Percentiles rank a stretch among this genome's conserved stretches.
Evolutionary conservation across 306 rosid species (phyloP).

Genomic region (Prunus mongolica): DNA sequence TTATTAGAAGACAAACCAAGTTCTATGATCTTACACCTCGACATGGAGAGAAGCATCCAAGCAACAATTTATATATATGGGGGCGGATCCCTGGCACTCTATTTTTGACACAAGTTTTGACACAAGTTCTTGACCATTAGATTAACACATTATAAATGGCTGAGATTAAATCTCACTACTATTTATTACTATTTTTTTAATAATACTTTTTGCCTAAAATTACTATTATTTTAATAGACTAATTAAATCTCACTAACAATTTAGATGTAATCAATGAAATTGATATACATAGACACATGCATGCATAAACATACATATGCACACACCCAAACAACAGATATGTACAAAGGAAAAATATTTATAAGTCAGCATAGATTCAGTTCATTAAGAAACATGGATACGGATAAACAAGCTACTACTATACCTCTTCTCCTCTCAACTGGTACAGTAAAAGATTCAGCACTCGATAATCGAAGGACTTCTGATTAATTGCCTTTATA

Average conservation of each 20-base stretch:
- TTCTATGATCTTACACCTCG: background rate
- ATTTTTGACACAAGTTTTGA: too few relatives aligned
- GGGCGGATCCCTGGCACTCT: too few relatives aligned
- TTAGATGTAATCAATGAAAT: background rate
- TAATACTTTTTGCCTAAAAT: too few relatives aligned
- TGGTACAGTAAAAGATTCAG: conserved; percentile 87
- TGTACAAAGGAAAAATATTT: background rate
- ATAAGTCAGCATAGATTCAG: background rate
- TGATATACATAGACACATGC: background rate
- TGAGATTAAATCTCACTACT: too few relatives aligned
- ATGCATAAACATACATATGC: background rate
- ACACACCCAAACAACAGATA: background rate
- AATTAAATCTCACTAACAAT: too few relatives aligned
- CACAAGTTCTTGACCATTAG: too few relatives aligned
- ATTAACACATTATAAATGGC: too few relatives aligned
- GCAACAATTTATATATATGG: background rate
- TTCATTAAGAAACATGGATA: background rate
- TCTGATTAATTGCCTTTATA: conserved; percentile 67
- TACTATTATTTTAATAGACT: too few relatives aligned
- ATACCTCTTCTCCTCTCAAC: conserved; percentile 73
- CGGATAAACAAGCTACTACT: background rate
- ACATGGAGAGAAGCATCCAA: background rate
- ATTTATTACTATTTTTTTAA: too few relatives aligned
- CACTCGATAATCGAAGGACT: conserved; percentile 89
- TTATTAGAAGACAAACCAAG: background rate